A percentile compares a stretch with the other conserved stretches of the same genome.
Evolutionary conservation across 2,329 filamentous ascomycete genomes (phyloP).

Genomic region (Xenosphaeropsis pyriputrescens): DNA sequence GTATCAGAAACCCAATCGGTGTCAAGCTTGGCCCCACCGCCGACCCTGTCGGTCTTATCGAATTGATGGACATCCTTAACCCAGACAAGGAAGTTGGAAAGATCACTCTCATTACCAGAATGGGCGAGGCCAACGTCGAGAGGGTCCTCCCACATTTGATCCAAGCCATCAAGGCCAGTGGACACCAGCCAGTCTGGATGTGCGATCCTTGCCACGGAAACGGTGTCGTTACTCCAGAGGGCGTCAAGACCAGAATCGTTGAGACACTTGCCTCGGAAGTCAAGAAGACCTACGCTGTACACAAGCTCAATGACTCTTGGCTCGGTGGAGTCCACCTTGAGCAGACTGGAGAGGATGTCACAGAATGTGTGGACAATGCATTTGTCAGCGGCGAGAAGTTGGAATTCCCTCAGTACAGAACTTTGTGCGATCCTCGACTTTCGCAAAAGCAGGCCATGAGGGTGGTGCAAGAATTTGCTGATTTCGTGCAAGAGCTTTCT

Average conservation of each 20-base stretch:
- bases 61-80: not conserved
- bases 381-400: not conserved
- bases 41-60: constrained; percentile 1
- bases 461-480: not conserved
- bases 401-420: not conserved
- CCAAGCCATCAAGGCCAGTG: not conserved
- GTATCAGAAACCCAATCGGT: constrained; percentile 8
- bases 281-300: not conserved
- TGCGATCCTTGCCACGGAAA: constrained; percentile 1
- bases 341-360: not conserved
- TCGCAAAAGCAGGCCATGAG: not conserved
- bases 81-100: not conserved
- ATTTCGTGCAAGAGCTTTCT: not conserved
- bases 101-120: not conserved
- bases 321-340: not conserved
- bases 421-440: not conserved
- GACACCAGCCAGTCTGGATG: not conserved
- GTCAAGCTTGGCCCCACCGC: constrained; percentile 4
- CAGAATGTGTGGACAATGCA: not conserved
- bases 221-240: not conserved
- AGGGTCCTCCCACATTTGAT: not conserved
- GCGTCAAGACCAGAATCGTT: not conserved
- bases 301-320: not conserved
- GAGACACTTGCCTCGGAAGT: not conserved
- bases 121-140: not conserved